Conservation (phyloP, 768 basidiomycete species). For the Tephrocybe sp. region DNA sequence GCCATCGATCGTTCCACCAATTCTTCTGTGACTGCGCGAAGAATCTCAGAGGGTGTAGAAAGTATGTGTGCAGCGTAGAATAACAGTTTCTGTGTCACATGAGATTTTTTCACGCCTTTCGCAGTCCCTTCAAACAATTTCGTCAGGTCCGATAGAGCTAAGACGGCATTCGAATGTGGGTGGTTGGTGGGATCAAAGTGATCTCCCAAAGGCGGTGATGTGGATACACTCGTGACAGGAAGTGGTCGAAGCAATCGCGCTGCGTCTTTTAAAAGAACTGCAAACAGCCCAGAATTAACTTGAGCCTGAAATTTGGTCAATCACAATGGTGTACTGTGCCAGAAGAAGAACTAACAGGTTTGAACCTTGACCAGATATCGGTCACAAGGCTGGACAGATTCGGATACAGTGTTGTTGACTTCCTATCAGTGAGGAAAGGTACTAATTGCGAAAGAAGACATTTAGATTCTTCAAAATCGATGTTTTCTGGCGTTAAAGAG, state of each 20-base stretch:
- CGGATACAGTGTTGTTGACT: constrained; percentile 51
- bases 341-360: constrained; percentile 32
- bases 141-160: constrained; percentile 55
- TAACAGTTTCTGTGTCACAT: constrained; percentile 55
- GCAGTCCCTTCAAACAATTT: constrained; percentile 31
- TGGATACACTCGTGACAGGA: constrained; percentile 25
- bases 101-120: constrained; percentile 22
- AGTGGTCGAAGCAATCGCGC: constrained; percentile 50
- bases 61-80: constrained; percentile 69
- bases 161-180: constrained; percentile 37
- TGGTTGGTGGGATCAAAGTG: constrained; percentile 28
- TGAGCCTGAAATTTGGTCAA: constrained; percentile 24
- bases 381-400: constrained; percentile 52
- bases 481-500: constrained; percentile 30
- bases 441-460: constrained; percentile 47
- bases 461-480: constrained; percentile 46
- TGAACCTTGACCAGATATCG: constrained; percentile 65
- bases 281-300: constrained; percentile 40
- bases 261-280: constrained; percentile 56
- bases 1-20: constrained; percentile 21
- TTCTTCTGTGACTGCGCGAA: constrained; percentile 44
- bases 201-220: constrained; percentile 13
- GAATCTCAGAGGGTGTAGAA: constrained; percentile 39
- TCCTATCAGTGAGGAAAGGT: constrained; percentile 64
- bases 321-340: background rate